These are phyloP conservation scores for Excoecaria agallocha DNA, from an alignment of 345 rosid species.

Conservation along the genomic window DNA sequence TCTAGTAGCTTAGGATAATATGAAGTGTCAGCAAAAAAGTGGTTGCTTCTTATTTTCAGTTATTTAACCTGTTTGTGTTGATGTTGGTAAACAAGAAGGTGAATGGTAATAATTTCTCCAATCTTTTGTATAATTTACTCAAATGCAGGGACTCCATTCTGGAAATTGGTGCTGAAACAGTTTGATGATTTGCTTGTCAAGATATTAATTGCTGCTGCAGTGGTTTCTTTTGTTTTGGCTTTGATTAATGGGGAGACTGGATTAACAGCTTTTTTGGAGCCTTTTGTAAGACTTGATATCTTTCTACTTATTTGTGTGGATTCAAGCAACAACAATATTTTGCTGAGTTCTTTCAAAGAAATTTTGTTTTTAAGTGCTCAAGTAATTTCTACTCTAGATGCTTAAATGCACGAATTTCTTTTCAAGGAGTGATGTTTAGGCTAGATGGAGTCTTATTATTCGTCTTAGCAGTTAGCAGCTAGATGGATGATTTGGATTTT, in stretches of 20 bases:
- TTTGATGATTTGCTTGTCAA: conserved; percentile 98
- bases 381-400: neutral
- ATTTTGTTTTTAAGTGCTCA: neutral
- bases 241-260: conserved; percentile 96
- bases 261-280: conserved; percentile 92
- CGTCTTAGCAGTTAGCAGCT: neutral
- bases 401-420: neutral
- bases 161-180: conserved; percentile 96
- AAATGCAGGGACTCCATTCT: conserved; percentile 85
- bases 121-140: conserved; percentile 22
- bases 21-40: neutral
- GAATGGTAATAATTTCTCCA: neutral
- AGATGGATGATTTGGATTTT: neutral
- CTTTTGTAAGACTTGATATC: conserved; percentile 70
- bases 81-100: neutral
- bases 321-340: neutral
- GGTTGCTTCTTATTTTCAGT: conserved; percentile 1
- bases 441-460: neutral
- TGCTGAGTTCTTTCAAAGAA: conserved; percentile 3
- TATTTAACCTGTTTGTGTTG: neutral
- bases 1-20: neutral
- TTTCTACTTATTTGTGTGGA: conserved; percentile 18
- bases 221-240: conserved; percentile 82
- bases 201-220: conserved; percentile 92
- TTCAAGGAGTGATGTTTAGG: neutral